Evolutionary conservation across 225 moss, liverwort and hornwort genomes (phyloP).

Genomic region (Marchantia paleacea): DNA sequence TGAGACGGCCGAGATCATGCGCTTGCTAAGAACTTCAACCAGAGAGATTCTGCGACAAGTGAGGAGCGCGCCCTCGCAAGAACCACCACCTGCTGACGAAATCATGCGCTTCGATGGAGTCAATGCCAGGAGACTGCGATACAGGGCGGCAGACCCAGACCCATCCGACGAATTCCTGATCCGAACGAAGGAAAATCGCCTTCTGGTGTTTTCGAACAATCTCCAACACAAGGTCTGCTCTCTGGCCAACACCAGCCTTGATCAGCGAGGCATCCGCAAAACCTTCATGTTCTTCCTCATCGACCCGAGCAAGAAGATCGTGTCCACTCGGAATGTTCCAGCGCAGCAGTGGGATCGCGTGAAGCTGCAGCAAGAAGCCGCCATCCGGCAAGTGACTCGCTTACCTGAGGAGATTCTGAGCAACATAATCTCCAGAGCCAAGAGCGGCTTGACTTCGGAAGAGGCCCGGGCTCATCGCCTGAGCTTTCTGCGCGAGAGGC

Average conservation of each 20-base stretch:
- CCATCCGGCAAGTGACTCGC: neutral
- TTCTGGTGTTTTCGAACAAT: conserved; percentile 4
- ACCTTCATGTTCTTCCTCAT: conserved; percentile 2
- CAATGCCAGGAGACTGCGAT: neutral
- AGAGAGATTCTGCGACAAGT: neutral
- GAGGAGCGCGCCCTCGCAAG: neutral
- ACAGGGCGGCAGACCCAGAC: neutral
- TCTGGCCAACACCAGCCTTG: neutral
- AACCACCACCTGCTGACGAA: neutral
- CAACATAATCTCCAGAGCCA: neutral
- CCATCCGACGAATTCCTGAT: neutral
- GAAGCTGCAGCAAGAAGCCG: neutral
- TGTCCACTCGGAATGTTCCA: neutral
- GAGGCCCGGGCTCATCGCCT: neutral
- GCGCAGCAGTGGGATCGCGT: conserved; percentile 18
- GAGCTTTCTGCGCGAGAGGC: neutral
- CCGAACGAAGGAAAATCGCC: neutral
- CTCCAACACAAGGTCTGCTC: neutral
- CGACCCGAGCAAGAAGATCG: neutral
- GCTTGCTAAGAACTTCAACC: neutral
- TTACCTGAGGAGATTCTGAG: conserved; percentile 1
- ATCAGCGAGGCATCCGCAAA: neutral
- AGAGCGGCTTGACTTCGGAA: neutral
- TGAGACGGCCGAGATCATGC: neutral
- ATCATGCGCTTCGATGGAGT: neutral